Percentiles rank a stretch among this genome's conserved stretches.
Conservation (phyloP, 768 basidiomycete genomes). For the Pholiota molesta region DNA sequence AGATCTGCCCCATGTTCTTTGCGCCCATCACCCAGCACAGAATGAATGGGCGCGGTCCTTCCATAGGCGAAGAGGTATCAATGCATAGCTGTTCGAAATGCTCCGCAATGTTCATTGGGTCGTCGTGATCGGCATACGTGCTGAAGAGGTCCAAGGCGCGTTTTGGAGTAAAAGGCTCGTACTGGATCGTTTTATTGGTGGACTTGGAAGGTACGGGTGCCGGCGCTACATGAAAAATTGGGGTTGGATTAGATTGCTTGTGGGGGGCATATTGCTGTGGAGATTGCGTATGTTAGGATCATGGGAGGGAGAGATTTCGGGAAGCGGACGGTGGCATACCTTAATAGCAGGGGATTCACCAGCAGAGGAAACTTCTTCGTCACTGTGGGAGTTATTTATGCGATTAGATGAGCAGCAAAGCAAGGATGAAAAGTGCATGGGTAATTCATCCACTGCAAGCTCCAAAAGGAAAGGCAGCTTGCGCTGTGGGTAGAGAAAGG, state of each 20-base stretch:
- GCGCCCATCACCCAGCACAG: conserved; percentile 77
- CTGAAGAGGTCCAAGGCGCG: conserved; percentile 61
- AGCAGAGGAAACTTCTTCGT: conserved; percentile 41
- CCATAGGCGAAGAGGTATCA: conserved; percentile 72
- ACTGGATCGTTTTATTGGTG: conserved; percentile 23
- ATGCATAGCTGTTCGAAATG: conserved; percentile 73
- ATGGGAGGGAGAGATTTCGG: not conserved
- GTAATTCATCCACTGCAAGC: conserved; percentile 34
- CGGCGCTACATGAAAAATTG: conserved; percentile 7
- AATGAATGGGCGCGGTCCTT: conserved; percentile 71
- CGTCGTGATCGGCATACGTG: conserved; percentile 60
- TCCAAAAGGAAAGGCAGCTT: conserved; percentile 16
- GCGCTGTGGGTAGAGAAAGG: conserved; percentile 6
- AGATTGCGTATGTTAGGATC: conserved; percentile 11
- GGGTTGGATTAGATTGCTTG: conserved; percentile 9
- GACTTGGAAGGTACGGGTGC: conserved; percentile 8
- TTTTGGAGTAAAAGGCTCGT: conserved; percentile 52
- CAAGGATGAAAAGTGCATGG: conserved; percentile 65
- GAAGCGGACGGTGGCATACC: conserved; percentile 21
- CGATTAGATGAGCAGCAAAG: conserved; percentile 67
- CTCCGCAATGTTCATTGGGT: conserved; percentile 63
- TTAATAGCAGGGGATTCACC: conserved; percentile 31
- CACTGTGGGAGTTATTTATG: conserved; percentile 49
- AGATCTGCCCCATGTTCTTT: conserved; percentile 73
- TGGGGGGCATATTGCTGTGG: not conserved